Evolutionary conservation across 768 basidiomycete genomes (phyloP).

Genomic region (Pleurotus giganteus): DNA sequence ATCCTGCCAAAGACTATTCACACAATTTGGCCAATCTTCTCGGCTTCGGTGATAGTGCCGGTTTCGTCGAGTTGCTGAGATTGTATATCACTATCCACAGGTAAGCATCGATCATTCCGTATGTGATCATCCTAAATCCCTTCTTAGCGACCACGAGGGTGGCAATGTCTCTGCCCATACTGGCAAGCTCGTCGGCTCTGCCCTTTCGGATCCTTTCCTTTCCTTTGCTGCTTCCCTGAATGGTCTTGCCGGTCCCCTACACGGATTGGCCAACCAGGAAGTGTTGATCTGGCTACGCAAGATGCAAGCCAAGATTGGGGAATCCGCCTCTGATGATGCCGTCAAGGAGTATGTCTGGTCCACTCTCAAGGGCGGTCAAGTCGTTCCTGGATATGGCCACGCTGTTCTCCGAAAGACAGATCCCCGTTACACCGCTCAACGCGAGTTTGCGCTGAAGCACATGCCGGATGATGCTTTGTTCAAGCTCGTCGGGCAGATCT

Average conservation of each 20-base stretch:
- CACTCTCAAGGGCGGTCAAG: conserved; percentile 89
- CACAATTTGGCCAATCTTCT: conserved; percentile 87
- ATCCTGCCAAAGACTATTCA: conserved; percentile 83
- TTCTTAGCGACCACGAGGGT: conserved; percentile 87
- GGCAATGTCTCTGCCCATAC: conserved; percentile 98
- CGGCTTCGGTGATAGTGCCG: conserved; percentile 84
- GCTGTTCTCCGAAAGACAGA: conserved; percentile 89
- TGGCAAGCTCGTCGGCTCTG: conserved; percentile 90
- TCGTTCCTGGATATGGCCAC: conserved; percentile 91
- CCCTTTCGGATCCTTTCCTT: conserved; percentile 97
- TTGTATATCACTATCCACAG: conserved; percentile 98
- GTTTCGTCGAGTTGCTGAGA: conserved; percentile 91
- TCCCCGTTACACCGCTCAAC: conserved; percentile 88
- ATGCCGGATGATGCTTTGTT: conserved; percentile 86
- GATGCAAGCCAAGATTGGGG: conserved; percentile 89
- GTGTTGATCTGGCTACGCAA: conserved; percentile 92
- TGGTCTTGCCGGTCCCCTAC: conserved; percentile 95
- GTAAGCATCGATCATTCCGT: conserved; percentile 25
- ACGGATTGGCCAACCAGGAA: conserved; percentile 97
- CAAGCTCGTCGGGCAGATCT: conserved; percentile 90
- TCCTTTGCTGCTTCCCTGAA: conserved; percentile 91
- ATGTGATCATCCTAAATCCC: not conserved
- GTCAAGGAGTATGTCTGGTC: conserved; percentile 95
- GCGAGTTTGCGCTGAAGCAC: conserved; percentile 85
- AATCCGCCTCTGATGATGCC: conserved; percentile 79